Percentiles rank a stretch among this genome's conserved stretches.
Conservation (phyloP, 495 filamentous ascomycete genomes). For the Schizothecium vesticola region DNA sequence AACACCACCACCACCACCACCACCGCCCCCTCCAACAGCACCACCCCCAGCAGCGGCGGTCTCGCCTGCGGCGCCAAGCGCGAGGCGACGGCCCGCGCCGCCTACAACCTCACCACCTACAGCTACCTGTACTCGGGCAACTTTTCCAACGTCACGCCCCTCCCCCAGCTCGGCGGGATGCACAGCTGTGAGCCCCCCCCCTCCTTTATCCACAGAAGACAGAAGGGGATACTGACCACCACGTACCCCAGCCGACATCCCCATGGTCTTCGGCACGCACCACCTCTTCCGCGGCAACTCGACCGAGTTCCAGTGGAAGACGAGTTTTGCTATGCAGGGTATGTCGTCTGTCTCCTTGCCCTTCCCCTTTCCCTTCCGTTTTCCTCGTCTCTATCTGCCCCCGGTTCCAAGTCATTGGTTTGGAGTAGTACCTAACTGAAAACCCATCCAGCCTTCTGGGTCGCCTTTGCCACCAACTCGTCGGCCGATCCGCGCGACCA, state of each 20-base stretch:
- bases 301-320: constrained; percentile 28
- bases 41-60: background rate
- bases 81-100: background rate
- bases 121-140: constrained; percentile 36
- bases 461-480: background rate
- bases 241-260: constrained; percentile 32
- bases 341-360: background rate
- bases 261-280: constrained; percentile 43
- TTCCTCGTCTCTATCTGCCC: too few species aligned
- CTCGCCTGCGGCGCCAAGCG: background rate
- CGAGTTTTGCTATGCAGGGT: constrained; percentile 31
- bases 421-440: too few species aligned
- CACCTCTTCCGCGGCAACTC: constrained; percentile 37
- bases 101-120: constrained; percentile 20
- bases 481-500: background rate
- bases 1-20: background rate
- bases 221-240: too few species aligned
- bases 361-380: too few species aligned
- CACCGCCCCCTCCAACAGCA: background rate
- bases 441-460: constrained; percentile 1
- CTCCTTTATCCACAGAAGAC: too few species aligned
- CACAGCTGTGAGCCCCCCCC: background rate
- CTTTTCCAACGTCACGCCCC: constrained; percentile 32
- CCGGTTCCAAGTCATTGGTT: too few species aligned
- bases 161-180: constrained; percentile 37